Base-by-base conservation (phyloP, 441 rosid species). In the Erodium texanum region DNA sequence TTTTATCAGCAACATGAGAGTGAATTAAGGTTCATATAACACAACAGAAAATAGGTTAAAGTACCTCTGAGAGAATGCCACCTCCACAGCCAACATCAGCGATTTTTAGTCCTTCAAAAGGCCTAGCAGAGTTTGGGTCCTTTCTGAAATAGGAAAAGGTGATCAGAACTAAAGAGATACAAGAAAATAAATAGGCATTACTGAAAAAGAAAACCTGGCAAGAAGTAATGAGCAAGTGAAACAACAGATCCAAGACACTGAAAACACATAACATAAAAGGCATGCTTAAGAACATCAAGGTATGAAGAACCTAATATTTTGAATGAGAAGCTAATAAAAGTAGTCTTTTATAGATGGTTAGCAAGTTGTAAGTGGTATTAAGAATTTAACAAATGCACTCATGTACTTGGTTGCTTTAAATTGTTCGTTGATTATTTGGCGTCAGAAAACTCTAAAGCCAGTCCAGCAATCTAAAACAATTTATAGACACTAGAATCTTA, bases 81-180 rank as follows among this genome's bases (percentile, higher is more conserved):
- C 99, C 98, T 5, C 97, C 98, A 64, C 98, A 94, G 59, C 98
- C 98, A 38, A 94, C 88, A 71, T 94, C 99, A 32, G 82, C 75
- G 52, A 92, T 70, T 62, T 77, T 83, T 41, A 94, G 79, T 68
- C 96, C 98, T 78, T 94, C 88, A 68, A 92, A 84, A 74, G 99
- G 99, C 81, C 80, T 88, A 62, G 91, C 81, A 59, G 74, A 69
- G 59, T 65, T 70, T 61, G 94, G 88, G 80, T 90, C 86, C 89
- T 84, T 91, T 74, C 99, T 91, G 80, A 74, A 73, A 73, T 34
- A 70, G 69, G 24, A 14, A 59, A 65, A 4, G 29, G 29, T 1
- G 4, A 27, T 27, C 29, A 27, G 29, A 27, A 27, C 29, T 27
- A 27, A 27, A 27, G 29, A 27, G 69, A 9, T 24, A 6, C 22